Evolutionary conservation across 2,329 filamentous ascomycete genomes (phyloP).

Genomic region (Xylaria polymorpha): DNA sequence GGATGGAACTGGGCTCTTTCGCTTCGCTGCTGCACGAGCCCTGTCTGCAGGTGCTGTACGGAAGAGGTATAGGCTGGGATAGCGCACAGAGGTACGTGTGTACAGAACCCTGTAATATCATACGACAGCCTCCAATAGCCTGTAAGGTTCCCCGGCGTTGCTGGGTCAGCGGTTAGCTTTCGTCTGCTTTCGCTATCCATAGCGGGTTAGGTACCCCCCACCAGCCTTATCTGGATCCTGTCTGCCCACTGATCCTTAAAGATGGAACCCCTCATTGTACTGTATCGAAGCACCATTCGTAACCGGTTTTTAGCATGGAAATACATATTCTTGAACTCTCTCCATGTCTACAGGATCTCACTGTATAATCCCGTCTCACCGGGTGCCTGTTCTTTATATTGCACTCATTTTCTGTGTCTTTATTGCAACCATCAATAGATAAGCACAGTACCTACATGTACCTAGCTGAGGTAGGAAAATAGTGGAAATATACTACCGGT

Average conservation of each 20-base stretch:
- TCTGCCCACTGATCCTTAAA: neutral
- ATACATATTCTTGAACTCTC: neutral
- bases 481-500: too few relatives aligned
- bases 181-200: constrained; percentile 4
- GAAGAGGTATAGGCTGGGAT: neutral
- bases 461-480: too few relatives aligned
- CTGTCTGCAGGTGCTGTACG: too few relatives aligned
- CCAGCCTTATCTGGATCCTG: neutral
- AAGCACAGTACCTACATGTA: neutral
- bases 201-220: neutral
- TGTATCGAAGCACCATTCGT: too few relatives aligned
- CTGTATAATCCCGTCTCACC: neutral
- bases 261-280: neutral
- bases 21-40: too few relatives aligned
- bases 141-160: constrained; percentile 5
- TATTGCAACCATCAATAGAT: neutral
- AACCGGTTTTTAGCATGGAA: too few relatives aligned
- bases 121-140: neutral
- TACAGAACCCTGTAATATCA: neutral
- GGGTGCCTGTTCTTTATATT: neutral
- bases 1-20: too few relatives aligned
- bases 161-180: constrained; percentile 20
- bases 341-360: neutral
- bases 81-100: too few relatives aligned
- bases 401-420: neutral